These are phyloP conservation scores for Euphorbia tirucalli DNA, from an alignment of 345 rosid species.

Conservation along the genomic window DNA sequence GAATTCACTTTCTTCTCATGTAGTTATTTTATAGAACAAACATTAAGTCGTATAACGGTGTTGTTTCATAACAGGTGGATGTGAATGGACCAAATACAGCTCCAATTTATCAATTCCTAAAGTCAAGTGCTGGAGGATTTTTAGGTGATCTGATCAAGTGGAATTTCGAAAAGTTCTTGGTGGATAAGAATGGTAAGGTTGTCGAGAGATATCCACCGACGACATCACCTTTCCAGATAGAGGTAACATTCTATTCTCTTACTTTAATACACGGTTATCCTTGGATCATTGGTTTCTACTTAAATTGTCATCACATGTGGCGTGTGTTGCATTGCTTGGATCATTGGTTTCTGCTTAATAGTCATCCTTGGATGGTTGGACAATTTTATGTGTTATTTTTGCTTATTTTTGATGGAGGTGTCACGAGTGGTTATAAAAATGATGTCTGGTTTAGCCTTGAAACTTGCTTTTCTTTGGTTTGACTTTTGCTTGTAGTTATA, in stretches of 20 bases:
- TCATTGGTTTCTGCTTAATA: too few relatives aligned
- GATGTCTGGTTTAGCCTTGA: neutral
- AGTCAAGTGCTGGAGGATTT: conserved; percentile 36
- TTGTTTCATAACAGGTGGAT: conserved; percentile 26
- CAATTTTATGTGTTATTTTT: too few relatives aligned
- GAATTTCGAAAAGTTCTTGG: conserved; percentile 35
- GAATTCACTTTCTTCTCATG: neutral
- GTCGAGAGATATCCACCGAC: conserved; percentile 31
- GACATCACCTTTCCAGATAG: conserved; percentile 35
- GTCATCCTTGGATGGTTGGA: too few relatives aligned
- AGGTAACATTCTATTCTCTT: conserved; percentile 13
- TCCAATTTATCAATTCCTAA: conserved; percentile 32
- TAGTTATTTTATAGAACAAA: neutral
- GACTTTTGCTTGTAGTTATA: neutral
- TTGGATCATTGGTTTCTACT: neutral
- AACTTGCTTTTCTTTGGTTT: neutral
- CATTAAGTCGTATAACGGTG: neutral
- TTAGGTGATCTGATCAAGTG: conserved; percentile 28
- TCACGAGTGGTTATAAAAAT: neutral
- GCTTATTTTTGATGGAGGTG: too few relatives aligned
- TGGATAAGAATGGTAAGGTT: conserved; percentile 30
- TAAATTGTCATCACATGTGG: too few relatives aligned
- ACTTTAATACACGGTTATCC: neutral
- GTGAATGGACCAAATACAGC: conserved; percentile 33
- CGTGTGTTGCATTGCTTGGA: too few relatives aligned